Evolutionary conservation across 2,329 filamentous ascomycete genomes (phyloP).

Genomic region (Cladobotryum mycophilum): DNA sequence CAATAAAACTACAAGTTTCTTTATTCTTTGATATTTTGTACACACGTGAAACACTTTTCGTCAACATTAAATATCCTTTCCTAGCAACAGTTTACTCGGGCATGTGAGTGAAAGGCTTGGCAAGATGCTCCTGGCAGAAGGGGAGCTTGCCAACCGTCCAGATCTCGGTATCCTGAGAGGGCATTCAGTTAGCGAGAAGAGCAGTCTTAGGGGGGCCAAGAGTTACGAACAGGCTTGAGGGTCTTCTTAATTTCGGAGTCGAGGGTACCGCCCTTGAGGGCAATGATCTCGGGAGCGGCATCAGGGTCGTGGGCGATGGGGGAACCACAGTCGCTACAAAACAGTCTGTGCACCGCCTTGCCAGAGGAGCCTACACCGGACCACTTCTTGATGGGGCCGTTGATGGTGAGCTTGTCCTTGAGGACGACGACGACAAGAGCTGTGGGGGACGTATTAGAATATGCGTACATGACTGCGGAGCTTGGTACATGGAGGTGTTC

Average conservation of each 20-base stretch:
- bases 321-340: constrained; percentile 63
- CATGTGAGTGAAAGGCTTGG: constrained; percentile 58
- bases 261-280: constrained; percentile 61
- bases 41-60: background rate
- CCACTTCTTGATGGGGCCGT: constrained; percentile 59
- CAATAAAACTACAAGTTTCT: too few relatives aligned
- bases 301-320: constrained; percentile 66
- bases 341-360: constrained; percentile 59
- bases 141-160: constrained; percentile 64
- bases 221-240: constrained; percentile 52
- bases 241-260: constrained; percentile 59
- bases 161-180: constrained; percentile 56
- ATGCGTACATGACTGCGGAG: background rate
- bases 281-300: constrained; percentile 63
- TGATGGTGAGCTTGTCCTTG: constrained; percentile 58
- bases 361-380: constrained; percentile 55
- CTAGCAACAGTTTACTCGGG: constrained; percentile 38
- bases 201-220: background rate
- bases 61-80: constrained; percentile 2
- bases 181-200: constrained; percentile 5
- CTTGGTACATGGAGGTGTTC: background rate
- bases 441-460: constrained; percentile 22
- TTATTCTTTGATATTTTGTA: too few relatives aligned
- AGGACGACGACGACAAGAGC: constrained; percentile 60
- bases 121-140: constrained; percentile 61